Conservation (phyloP, 2,329 filamentous ascomycete genomes). For the Pseudogymnoascus sp. region DNA sequence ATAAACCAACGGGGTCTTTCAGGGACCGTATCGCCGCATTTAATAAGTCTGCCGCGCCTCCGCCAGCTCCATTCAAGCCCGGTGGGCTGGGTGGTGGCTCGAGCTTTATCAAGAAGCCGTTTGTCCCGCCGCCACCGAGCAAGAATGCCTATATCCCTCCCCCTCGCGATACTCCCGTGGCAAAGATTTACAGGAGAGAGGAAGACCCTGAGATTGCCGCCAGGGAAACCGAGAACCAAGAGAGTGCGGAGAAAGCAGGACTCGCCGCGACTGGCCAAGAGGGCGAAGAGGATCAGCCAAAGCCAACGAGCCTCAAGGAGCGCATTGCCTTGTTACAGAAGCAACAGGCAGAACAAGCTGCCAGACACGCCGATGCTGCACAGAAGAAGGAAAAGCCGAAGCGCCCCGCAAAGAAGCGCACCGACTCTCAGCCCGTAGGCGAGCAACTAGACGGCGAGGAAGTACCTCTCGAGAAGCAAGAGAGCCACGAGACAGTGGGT, state of each 20-base stretch:
- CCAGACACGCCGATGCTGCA: slow-evolving; percentile 69
- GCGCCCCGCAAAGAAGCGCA: slow-evolving; percentile 63
- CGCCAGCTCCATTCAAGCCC: slow-evolving; percentile 85
- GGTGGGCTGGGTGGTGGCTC: slow-evolving; percentile 53
- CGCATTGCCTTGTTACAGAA: slow-evolving; percentile 89
- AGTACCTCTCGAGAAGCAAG: slow-evolving; percentile 40
- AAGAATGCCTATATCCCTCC: slow-evolving; percentile 85
- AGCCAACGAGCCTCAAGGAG: slow-evolving; percentile 90
- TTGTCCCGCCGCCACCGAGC: slow-evolving; percentile 90
- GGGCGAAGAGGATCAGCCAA: slow-evolving; percentile 72
- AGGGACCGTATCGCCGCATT: slow-evolving; percentile 95
- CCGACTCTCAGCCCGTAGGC: slow-evolving; percentile 41
- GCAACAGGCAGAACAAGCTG: slow-evolving; percentile 85
- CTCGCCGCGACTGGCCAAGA: slow-evolving; percentile 43
- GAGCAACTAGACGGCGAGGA: slow-evolving; percentile 33
- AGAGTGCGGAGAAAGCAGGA: slow-evolving; percentile 64
- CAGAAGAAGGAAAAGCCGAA: slow-evolving; percentile 86
- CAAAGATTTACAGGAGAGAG: slow-evolving; percentile 77
- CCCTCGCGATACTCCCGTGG: slow-evolving; percentile 60
- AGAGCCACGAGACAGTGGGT: slow-evolving; percentile 42
- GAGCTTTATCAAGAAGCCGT: slow-evolving; percentile 90
- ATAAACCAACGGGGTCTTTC: slow-evolving; percentile 80
- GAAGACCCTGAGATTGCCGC: slow-evolving; percentile 72
- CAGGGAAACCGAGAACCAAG: slow-evolving; percentile 57
- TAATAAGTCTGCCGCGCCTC: slow-evolving; percentile 81